Evolutionary conservation across 805 yeast species (phyloP), one percentile per base, ranked within the genome.

Genomic region (Wickerhamiella siamensis): DNA sequence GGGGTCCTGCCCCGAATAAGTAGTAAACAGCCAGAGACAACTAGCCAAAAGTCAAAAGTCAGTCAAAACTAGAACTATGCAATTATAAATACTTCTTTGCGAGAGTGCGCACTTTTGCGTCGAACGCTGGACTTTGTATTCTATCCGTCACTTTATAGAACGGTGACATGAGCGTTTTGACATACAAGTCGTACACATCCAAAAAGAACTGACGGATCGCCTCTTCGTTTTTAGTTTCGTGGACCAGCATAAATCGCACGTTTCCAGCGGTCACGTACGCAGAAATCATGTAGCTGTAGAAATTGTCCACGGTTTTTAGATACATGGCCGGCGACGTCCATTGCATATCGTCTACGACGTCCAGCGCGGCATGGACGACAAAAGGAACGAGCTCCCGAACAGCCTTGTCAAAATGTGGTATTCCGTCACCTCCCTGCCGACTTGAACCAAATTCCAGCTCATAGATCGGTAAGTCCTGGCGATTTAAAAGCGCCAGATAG

Each of bases 261-360:
- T 84, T 87, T 4, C 95, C 88, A 40, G 86, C 86, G 0, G 95
- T 83, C 33, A 88, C 69, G 56, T 76, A 91, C 3, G 88, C 93
- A 42, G 84, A 81, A n/a, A 88, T 74, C 38, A 70, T 64, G 49
- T 77, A 74, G 4, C 91, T 93, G 58, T 87, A 83, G 59, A 84
- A 88, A 31, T 78, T 75, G 61, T 91, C 98, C 16, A 88, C 73
- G 36, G 73, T 73, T 36, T 88, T 87, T 47, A 86, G 63, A 54
- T 81, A 79, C 47, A 80, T 66, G 35, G 70, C 66, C 47, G 68
- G 74, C 8, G 73, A 67, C 38, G 74, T 71, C 88, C 94, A 86
- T 56, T 86, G 96, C 2, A 75, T 61, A 52, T 87, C 95, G 48
- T 91, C 95, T 0, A 91, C 76, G n/a, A 91, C 69, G 58, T 91